These are phyloP conservation scores for Quercus robur DNA, from an alignment of 306 rosid genomes.

Conservation along the genomic window DNA sequence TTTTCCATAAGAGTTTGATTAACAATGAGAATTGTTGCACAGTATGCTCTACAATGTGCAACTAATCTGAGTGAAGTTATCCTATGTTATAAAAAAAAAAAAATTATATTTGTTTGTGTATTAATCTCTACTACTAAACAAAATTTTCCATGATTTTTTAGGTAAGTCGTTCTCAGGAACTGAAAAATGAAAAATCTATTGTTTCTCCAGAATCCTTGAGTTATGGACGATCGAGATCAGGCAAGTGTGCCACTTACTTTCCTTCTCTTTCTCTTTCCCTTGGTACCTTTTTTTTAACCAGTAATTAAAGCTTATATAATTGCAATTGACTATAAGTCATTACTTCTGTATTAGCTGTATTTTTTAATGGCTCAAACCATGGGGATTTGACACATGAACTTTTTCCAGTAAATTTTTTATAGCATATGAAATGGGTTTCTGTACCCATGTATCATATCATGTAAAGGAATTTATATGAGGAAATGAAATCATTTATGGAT, in stretches of 20 bases:
- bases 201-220: constrained; percentile 41
- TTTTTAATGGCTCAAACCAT: not conserved
- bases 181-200: constrained; percentile 8
- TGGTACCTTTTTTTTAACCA: not conserved
- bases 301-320: not conserved
- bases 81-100: too few species aligned
- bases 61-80: too few species aligned
- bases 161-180: constrained; percentile 15
- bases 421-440: not conserved
- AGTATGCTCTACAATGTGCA: too few species aligned
- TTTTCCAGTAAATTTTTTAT: not conserved
- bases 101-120: too few species aligned
- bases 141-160: not conserved
- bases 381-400: not conserved
- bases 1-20: too few species aligned
- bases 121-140: too few species aligned
- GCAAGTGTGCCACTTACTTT: constrained; percentile 17
- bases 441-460: too few species aligned
- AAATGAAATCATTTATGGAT: not conserved
- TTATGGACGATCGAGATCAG: constrained; percentile 63
- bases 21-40: too few species aligned
- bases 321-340: not conserved
- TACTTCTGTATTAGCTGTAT: not conserved
- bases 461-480: too few species aligned
- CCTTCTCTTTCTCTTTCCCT: not conserved